Evolutionary conservation across 2,329 filamentous ascomycete genomes (phyloP).

Genomic region (Ascochyta lentis): DNA sequence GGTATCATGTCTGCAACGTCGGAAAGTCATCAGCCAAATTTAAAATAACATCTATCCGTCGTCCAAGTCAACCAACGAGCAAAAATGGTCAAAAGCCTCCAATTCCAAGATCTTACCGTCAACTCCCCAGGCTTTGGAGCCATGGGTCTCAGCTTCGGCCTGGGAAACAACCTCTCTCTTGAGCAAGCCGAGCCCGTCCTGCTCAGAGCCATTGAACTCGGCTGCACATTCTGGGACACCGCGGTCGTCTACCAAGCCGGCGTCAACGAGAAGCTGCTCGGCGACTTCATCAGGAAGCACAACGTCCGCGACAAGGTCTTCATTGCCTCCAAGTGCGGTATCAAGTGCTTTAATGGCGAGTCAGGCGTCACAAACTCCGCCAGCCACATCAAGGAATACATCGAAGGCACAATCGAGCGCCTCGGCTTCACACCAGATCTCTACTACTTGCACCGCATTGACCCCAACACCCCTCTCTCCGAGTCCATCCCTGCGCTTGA

Average conservation of each 20-base stretch:
- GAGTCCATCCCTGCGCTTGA: constrained; percentile 57
- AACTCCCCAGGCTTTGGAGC: constrained; percentile 60
- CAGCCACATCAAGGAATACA: constrained; percentile 48
- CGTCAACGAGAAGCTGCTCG: constrained; percentile 39
- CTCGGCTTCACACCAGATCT: constrained; percentile 50
- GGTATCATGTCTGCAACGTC: background rate
- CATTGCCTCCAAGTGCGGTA: constrained; percentile 36
- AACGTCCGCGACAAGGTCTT: constrained; percentile 35
- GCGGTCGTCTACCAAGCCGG: constrained; percentile 31
- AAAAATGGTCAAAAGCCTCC: constrained; percentile 31
- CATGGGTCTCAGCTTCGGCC: constrained; percentile 59
- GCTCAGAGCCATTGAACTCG: constrained; percentile 57
- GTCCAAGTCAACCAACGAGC: background rate
- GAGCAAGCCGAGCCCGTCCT: constrained; percentile 58
- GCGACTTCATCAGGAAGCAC: constrained; percentile 37
- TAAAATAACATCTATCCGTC: background rate
- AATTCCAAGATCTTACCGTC: constrained; percentile 46
- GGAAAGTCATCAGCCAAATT: background rate
- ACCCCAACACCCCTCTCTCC: constrained; percentile 46
- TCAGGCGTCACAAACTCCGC: constrained; percentile 48
- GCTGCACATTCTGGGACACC: constrained; percentile 62
- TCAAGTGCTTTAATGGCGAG: constrained; percentile 46
- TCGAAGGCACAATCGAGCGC: constrained; percentile 48
- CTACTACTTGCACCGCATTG: constrained; percentile 52
- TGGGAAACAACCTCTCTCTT: constrained; percentile 52